phyloP scores from a whole-genome alignment of 2,329 filamentous ascomycete species.

The Sclerotiophoma versabilis region DNA sequence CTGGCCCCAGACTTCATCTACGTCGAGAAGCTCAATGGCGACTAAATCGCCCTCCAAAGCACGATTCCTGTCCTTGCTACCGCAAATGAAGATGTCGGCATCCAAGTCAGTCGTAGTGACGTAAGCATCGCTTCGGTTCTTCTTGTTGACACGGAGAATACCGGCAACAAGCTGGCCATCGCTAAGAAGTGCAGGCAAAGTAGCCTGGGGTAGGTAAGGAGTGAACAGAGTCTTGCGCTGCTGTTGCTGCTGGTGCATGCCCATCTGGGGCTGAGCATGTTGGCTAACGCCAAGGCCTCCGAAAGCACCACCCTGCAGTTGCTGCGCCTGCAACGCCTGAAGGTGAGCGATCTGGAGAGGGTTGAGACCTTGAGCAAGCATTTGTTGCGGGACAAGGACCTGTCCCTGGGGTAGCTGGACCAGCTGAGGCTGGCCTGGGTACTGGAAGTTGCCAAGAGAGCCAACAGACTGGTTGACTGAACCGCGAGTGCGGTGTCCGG shows the following conservation, averaged over 20 bases:
- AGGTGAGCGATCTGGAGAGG: constrained; percentile 88
- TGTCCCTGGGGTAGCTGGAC: constrained; percentile 85
- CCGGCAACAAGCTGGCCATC: constrained; percentile 96
- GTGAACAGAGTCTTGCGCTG: constrained; percentile 99
- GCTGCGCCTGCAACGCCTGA: constrained; percentile 88
- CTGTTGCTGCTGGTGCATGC: constrained; percentile 81
- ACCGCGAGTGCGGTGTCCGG: constrained; percentile 83
- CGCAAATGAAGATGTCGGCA: constrained; percentile 99
- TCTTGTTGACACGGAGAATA: constrained; percentile 98
- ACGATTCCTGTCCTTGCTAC: constrained; percentile 97
- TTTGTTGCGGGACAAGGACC: constrained; percentile 81
- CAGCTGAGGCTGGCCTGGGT: constrained; percentile 83
- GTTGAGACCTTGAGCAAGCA: constrained; percentile 90
- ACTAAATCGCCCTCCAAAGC: constrained; percentile 96
- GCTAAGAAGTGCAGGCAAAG: constrained; percentile 84
- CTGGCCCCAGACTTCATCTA: constrained; percentile 98
- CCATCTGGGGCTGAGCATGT: constrained; percentile 70
- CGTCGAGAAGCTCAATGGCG: constrained; percentile 92
- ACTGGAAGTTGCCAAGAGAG: constrained; percentile 86
- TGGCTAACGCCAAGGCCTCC: constrained; percentile 70
- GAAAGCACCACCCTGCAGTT: constrained; percentile 78
- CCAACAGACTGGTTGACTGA: constrained; percentile 87
- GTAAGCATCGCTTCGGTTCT: constrained; percentile 98
- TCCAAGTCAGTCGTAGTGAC: constrained; percentile 94
- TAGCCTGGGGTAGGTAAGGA: constrained; percentile 94